Conservation (phyloP, 148 eudicot genomes). For the Gaultheria prostrata region DNA sequence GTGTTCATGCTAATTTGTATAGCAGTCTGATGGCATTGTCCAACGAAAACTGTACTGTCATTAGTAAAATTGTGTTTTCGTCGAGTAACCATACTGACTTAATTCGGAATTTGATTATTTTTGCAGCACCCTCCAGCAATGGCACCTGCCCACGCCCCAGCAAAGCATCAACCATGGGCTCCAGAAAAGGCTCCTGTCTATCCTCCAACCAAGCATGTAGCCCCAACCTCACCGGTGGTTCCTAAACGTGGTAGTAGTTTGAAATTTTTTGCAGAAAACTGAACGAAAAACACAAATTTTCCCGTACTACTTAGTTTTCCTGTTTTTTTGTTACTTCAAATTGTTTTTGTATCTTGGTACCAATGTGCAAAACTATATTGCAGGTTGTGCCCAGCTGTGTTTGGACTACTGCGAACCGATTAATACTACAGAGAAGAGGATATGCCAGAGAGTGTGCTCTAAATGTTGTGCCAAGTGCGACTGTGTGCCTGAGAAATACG, state of each 20-base stretch:
- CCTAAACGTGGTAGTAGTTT: conserved; percentile 6
- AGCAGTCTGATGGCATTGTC: background rate
- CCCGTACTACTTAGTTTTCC: background rate
- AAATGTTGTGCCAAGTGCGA: background rate
- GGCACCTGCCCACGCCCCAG: background rate
- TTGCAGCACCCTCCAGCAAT: background rate
- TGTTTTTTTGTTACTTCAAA: background rate
- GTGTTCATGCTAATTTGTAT: background rate
- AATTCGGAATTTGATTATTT: background rate
- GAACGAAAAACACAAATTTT: background rate
- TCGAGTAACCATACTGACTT: background rate
- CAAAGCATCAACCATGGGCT: background rate
- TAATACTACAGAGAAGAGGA: background rate
- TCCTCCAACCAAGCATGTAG: conserved; percentile 1
- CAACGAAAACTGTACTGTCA: background rate
- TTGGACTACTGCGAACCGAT: background rate
- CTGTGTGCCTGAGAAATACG: background rate
- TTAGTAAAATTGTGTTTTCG: background rate
- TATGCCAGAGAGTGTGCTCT: conserved; percentile 3
- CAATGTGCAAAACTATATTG: background rate
- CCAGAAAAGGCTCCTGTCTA: background rate
- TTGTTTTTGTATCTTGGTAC: background rate
- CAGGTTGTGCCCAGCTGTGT: background rate
- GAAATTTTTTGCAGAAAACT: background rate
- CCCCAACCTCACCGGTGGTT: background rate